Evolutionary conservation across 2,329 filamentous ascomycete species (phyloP).

Genomic region (Xylariales sp.): DNA sequence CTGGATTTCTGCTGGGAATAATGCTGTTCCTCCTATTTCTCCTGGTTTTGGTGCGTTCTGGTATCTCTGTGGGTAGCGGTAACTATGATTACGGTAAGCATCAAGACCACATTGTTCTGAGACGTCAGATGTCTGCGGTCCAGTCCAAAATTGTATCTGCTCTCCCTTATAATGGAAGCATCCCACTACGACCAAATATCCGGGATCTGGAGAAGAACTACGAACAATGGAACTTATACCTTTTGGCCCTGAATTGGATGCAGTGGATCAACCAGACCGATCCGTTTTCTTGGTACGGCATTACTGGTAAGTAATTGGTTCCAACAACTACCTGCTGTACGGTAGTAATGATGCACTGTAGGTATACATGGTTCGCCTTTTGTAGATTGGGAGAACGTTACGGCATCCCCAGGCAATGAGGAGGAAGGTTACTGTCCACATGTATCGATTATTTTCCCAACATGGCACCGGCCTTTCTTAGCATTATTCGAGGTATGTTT

Average conservation of each 20-base stretch:
- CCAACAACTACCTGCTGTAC: constrained; percentile 10
- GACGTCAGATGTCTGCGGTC: constrained; percentile 32
- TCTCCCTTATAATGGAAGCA: constrained; percentile 35
- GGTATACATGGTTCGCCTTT: constrained; percentile 78
- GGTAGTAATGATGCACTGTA: constrained; percentile 24
- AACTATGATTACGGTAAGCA: constrained; percentile 51
- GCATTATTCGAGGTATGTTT: constrained; percentile 52
- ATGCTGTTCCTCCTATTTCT: too few relatives aligned
- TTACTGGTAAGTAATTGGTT: constrained; percentile 55
- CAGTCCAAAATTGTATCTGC: constrained; percentile 34
- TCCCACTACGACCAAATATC: constrained; percentile 59
- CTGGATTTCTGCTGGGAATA: too few relatives aligned
- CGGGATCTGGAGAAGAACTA: constrained; percentile 58
- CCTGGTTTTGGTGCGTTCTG: too few relatives aligned
- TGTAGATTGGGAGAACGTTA: constrained; percentile 47
- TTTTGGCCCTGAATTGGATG: constrained; percentile 70
- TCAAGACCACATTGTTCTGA: constrained; percentile 29
- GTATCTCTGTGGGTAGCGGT: too few relatives aligned
- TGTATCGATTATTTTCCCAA: constrained; percentile 68
- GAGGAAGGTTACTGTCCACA: constrained; percentile 73
- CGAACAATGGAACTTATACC: constrained; percentile 71
- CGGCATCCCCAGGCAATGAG: constrained; percentile 44
- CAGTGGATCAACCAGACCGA: constrained; percentile 60
- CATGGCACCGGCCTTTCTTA: constrained; percentile 83
- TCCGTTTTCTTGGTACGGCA: constrained; percentile 70